These are phyloP conservation scores for Rhizopus stolonifer DNA, from an alignment of 371 early-diverging fungal genomes.

Conservation along the genomic window DNA sequence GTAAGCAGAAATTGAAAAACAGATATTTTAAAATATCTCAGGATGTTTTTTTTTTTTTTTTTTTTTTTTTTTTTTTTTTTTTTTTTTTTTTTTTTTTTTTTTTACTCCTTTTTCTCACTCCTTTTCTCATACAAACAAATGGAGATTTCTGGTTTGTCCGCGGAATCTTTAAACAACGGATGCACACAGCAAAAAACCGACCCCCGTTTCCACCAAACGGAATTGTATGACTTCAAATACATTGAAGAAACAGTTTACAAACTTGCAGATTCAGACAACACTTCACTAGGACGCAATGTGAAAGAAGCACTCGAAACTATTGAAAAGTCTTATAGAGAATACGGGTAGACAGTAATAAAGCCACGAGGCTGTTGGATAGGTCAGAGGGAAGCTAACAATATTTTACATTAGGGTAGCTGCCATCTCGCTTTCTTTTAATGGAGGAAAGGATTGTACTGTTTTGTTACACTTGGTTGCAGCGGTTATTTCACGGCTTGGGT, in stretches of 20 bases:
- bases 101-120: neutral
- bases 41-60: neutral
- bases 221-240: conserved; percentile 40
- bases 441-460: conserved; percentile 97
- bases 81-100: too few species aligned
- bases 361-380: neutral
- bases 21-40: neutral
- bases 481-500: conserved; percentile 30
- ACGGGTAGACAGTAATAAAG: conserved; percentile 53
- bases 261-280: conserved; percentile 33
- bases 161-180: conserved; percentile 24
- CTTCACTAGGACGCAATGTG: conserved; percentile 40
- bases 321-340: conserved; percentile 61
- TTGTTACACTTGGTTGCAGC: conserved; percentile 81
- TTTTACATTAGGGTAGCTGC: conserved; percentile 40
- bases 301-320: conserved; percentile 60
- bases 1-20: neutral
- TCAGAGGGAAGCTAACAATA: neutral
- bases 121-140: neutral
- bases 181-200: conserved; percentile 33
- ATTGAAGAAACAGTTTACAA: conserved; percentile 45
- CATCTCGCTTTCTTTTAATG: conserved; percentile 87
- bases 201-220: conserved; percentile 29
- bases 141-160: conserved; percentile 4
- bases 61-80: too few species aligned